Evolutionary conservation across 202 grass and related monocot species (phyloP), one percentile per base, ranked within the genome.

Genomic region (Schoenoplectus triqueter): DNA sequence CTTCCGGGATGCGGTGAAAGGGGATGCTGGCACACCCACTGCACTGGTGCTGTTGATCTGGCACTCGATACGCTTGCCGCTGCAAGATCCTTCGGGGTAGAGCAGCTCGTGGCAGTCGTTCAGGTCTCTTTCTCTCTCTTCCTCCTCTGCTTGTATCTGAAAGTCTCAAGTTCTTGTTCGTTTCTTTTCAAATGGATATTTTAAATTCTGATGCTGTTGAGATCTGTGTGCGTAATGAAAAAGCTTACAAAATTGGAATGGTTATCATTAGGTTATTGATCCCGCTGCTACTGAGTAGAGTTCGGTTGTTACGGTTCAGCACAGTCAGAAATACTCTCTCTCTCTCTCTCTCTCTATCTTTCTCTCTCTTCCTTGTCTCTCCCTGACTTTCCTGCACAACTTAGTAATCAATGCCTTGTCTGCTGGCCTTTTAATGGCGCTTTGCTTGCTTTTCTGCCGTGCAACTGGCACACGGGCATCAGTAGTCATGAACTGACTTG

Each of bases 21-120:
- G 49, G 96, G 96, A 0, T 99, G 96, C 87, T 99, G 96, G 93
- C 96, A 99, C 92, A 92, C 93, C 45, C 87, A 90, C n/a, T 99
- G 96, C 86, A 90, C 91, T 79, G 96, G 93, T 10, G 96, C 96
- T 19, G 96, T 99, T 47, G 96, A 99, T 85, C 93, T 99, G 69
- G 96, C 96, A n/a, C 96, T 99, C 72, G 96, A 96, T 71, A 96
- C 93, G 14, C 91, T 96, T 52, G 91, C 93, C 50, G 96, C 93
- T 2, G 93, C 96, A 0, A 90, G 96, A 56, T 96, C 93, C 71
- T 99, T 99, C 64, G 96, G 93, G 77, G 96, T 99, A 74, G 93
- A 99, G 87, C 96, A 99, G 84, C 93, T 99, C 15, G 91, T 89
- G 17, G 81, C 93, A 57, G 89, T 99, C 7, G 91, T 93, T 6